These are phyloP conservation scores for Trichosporon faecale DNA, from an alignment of 1,284 basidiomycete genomes.

Conservation along the genomic window DNA sequence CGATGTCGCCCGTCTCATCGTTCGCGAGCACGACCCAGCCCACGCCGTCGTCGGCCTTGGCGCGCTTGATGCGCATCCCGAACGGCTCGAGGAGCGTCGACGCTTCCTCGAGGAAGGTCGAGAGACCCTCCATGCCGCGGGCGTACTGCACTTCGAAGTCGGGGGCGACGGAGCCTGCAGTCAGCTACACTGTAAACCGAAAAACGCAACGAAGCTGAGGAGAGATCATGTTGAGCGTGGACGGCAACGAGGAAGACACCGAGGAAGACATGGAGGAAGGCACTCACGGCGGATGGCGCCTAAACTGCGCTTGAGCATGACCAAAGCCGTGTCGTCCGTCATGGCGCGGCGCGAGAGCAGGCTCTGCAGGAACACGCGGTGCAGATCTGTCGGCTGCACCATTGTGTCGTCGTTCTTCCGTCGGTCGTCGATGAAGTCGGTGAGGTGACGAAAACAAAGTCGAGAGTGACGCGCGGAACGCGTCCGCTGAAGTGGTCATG, in stretches of 20 bases:
- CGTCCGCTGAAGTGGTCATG: not conserved
- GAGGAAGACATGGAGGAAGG: not conserved
- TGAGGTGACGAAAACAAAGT: not conserved
- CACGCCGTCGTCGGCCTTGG: constrained; percentile 34
- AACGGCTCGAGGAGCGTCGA: constrained; percentile 34
- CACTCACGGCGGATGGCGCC: constrained; percentile 29
- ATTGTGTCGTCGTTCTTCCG: not conserved
- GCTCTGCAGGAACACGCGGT: constrained; percentile 45
- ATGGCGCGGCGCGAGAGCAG: constrained; percentile 43
- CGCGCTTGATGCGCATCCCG: constrained; percentile 35
- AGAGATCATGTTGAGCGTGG: too few relatives aligned
- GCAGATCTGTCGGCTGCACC: constrained; percentile 39
- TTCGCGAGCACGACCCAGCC: constrained; percentile 44
- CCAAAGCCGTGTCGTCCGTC: constrained; percentile 36
- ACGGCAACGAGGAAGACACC: not conserved
- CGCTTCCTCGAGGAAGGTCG: constrained; percentile 36
- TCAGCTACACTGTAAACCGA: constrained; percentile 3
- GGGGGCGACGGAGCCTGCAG: constrained; percentile 28
- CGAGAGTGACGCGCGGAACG: not conserved
- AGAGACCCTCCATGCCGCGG: constrained; percentile 28
- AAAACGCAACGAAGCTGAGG: not conserved
- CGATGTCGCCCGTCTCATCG: constrained; percentile 38
- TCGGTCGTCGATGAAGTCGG: not conserved
- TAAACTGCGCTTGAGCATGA: constrained; percentile 45
- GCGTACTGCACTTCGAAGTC: constrained; percentile 31